A percentile compares a stretch with the other conserved stretches of the same genome.
Conservation (phyloP, 164 flowering plant species). For the Aristolochia californica region DNA sequence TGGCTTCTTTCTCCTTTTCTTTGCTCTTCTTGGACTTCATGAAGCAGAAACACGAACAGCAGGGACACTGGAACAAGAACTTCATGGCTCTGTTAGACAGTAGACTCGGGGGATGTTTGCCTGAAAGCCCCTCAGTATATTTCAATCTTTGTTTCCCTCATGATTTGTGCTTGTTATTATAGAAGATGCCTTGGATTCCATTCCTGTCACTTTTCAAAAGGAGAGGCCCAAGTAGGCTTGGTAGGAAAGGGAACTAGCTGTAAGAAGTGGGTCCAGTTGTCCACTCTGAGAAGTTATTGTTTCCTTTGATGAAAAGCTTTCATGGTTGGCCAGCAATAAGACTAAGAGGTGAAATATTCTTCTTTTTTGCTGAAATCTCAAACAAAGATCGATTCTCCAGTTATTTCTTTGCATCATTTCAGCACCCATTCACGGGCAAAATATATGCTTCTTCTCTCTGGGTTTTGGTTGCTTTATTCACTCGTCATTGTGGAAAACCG, state of each 20-base stretch:
- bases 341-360: not conserved
- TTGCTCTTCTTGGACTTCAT: constrained; percentile 69
- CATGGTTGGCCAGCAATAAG: constrained; percentile 5
- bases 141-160: not conserved
- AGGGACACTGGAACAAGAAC: constrained; percentile 91
- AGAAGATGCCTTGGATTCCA: constrained; percentile 5
- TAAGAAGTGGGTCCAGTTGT: constrained; percentile 4
- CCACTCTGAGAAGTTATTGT: not conserved
- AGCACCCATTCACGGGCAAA: no score
- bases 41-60: constrained; percentile 95
- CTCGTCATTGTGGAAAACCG: no score
- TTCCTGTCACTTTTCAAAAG: constrained; percentile 4
- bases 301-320: not conserved
- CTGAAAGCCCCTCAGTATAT: not conserved
- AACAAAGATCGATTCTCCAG: no score
- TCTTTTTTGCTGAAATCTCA: not conserved
- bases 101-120: constrained; percentile 2
- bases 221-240: constrained; percentile 1
- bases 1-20: constrained; percentile 36
- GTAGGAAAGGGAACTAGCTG: not conserved
- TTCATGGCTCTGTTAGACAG: no score
- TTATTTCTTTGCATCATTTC: no score
- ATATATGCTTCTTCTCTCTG: no score
- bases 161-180: no score
- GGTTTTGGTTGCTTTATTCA: no score